These are phyloP conservation scores for Taphrina confusa DNA, from an alignment of 1,139 yeast genomes.

Conservation along the genomic window DNA sequence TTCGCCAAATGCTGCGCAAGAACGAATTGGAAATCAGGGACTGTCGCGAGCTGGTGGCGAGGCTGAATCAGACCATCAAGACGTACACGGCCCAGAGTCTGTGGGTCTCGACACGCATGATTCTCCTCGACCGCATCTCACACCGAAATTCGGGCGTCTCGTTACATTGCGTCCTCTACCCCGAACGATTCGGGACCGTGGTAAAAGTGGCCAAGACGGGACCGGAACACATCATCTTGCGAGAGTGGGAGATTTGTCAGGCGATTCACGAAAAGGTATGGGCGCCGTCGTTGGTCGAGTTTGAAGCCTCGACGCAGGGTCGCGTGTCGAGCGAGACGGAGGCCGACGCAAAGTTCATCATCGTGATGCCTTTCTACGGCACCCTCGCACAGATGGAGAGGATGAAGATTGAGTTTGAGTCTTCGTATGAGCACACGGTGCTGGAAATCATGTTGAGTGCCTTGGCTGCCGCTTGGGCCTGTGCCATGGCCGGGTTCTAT, in stretches of 20 bases:
- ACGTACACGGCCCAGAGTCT: slow-evolving; percentile 7
- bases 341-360: slow-evolving; percentile 2
- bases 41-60: slow-evolving; percentile 9
- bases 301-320: slow-evolving; percentile 2
- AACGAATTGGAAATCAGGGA: slow-evolving; percentile 8
- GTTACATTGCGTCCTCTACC: slow-evolving; percentile 6
- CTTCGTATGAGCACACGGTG: slow-evolving; percentile 4
- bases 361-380: slow-evolving; percentile 5
- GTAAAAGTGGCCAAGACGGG: slow-evolving; percentile 14
- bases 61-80: slow-evolving; percentile 12
- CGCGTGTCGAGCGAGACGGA: slow-evolving; percentile 1
- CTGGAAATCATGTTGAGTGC: slow-evolving; percentile 3
- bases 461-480: slow-evolving; percentile 4
- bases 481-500: slow-evolving; percentile 9
- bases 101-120: slow-evolving; percentile 11
- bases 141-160: slow-evolving; percentile 7
- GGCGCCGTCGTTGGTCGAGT: slow-evolving; percentile 1
- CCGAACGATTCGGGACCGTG: slow-evolving; percentile 4
- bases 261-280: slow-evolving; percentile 1
- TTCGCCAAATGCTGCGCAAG: slow-evolving; percentile 9
- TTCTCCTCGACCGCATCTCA: slow-evolving; percentile 8
- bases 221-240: slow-evolving; percentile 8
- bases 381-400: slow-evolving; percentile 1
- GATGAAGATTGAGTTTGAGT: slow-evolving; percentile 9
- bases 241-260: slow-evolving; percentile 15